Evolutionary conservation across 352 stramenopile genomes (phyloP).

Genomic region (Phytophthora pini): DNA sequence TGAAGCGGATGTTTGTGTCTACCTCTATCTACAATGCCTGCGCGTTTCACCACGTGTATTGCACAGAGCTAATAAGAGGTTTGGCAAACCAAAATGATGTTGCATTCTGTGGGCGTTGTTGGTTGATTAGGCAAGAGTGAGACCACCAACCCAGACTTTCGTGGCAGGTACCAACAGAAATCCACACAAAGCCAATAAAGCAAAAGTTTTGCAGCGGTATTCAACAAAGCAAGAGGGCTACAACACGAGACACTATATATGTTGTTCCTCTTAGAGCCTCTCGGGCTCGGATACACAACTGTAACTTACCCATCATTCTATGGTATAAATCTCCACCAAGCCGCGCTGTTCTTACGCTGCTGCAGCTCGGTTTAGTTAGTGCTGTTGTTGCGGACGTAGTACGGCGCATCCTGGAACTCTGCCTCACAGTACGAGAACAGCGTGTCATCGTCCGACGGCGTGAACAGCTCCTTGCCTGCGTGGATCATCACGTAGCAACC

Average conservation of each 20-base stretch:
- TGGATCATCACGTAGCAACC: constrained; percentile 63
- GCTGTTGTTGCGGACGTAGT: constrained; percentile 48
- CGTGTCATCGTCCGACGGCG: constrained; percentile 38
- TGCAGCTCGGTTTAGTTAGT: constrained; percentile 29
- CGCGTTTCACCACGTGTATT: no score
- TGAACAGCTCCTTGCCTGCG: constrained; percentile 59
- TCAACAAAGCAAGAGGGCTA: no score
- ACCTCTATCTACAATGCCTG: no score
- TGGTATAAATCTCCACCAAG: constrained; percentile 16
- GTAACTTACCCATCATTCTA: constrained; percentile 13
- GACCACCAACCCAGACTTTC: no score
- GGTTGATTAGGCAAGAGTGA: no score
- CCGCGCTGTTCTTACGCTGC: constrained; percentile 8
- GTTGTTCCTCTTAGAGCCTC: background rate
- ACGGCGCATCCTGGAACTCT: constrained; percentile 50
- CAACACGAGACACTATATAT: constrained; percentile 3
- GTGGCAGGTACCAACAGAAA: no score
- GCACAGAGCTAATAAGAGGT: no score
- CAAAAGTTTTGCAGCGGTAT: background rate
- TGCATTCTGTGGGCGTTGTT: no score
- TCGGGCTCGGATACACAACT: constrained; percentile 3
- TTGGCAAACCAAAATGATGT: no score
- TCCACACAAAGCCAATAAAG: no score
- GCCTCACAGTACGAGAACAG: constrained; percentile 67
- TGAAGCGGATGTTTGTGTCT: background rate